Base-by-base conservation (phyloP, 305 asterid genomes). In the Fraxinus platypoda region DNA sequence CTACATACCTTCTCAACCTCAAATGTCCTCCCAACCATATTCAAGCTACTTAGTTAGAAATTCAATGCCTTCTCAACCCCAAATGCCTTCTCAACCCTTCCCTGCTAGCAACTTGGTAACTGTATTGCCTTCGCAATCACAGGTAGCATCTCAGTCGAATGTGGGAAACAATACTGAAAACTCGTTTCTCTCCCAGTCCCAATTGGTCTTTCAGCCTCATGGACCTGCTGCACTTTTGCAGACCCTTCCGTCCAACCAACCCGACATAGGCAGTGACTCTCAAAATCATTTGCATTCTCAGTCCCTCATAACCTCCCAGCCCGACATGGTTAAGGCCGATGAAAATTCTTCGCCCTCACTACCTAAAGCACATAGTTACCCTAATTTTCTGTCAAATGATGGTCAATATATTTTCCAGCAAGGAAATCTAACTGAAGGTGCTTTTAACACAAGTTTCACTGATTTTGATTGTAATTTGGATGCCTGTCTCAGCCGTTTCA, bases 281-380 rank as follows among this genome's bases (percentile, higher is more conserved):
- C 81, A 84, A 80, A 75, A 59, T 76, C 84, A 84, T 43, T 31
- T 76, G 82, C 85, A 84, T 75, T 70, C 87, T 37, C 80, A 54
- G 68, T 31, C 85, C 74, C 28, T 74, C 62, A 25, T 74, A 76
- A 57, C 85, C 80, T 82, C 93, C 28, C 64, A 57, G 75, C 74
- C 85, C 25, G 66, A 54, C 77, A 77, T 64, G 66, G 83, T 59
- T 59, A 81, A 49, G 75, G 62, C 66, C 80, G 71, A 79, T 52
- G 85, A 82, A 80, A 83, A 76, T 72, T 88, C 85, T 76, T 64
- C 86, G 68, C 19, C 74, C 19, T 79, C 85, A 82, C 92, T 84
- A 71, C 79, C 83, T 75, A 88, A 88, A 71, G 74, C 66, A 76
- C 80, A 78, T 57, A 17, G 41, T 75, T 62, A 82, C 74, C 82